A percentile compares a stretch with the other conserved stretches of the same genome.
These are phyloP conservation scores for Backusella australiensis DNA, from an alignment of 192 early-diverging fungal genomes.

Conservation along the genomic window DNA sequence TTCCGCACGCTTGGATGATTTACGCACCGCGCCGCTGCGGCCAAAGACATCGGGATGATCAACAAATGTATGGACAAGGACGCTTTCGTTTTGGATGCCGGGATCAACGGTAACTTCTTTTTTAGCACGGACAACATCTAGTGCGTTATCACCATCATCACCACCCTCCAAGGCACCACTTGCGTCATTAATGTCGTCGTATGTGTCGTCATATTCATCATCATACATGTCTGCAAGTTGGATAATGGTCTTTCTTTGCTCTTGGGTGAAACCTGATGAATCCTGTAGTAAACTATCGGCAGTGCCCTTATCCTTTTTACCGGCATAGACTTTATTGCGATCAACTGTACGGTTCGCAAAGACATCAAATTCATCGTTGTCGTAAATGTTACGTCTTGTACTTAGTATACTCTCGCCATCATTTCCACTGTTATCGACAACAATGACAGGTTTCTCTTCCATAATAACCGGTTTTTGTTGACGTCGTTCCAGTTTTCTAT, in stretches of 20 bases:
- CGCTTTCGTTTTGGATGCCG: slow-evolving; percentile 57
- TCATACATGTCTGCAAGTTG: slow-evolving; percentile 63
- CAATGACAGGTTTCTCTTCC: neutral
- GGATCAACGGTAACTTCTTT: slow-evolving; percentile 46
- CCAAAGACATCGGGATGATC: slow-evolving; percentile 65
- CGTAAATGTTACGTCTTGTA: slow-evolving; percentile 81
- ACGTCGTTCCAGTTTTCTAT: slow-evolving; percentile 52
- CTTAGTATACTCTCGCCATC: slow-evolving; percentile 7
- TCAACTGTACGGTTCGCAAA: slow-evolving; percentile 67
- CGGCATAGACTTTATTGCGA: slow-evolving; percentile 60
- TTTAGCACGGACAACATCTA: slow-evolving; percentile 16
- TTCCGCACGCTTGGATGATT: slow-evolving; percentile 53
- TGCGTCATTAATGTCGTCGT: slow-evolving; percentile 70
- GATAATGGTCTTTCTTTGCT: slow-evolving; percentile 47
- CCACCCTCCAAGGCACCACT: slow-evolving; percentile 51
- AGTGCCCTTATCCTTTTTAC: slow-evolving; percentile 66
- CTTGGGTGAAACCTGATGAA: slow-evolving; percentile 45
- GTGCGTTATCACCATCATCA: slow-evolving; percentile 51
- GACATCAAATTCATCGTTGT: slow-evolving; percentile 93
- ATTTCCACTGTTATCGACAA: neutral
- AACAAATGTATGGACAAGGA: slow-evolving; percentile 58
- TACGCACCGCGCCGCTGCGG: slow-evolving; percentile 54
- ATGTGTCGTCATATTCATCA: slow-evolving; percentile 93
- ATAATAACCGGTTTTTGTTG: neutral
- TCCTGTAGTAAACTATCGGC: slow-evolving; percentile 52